phyloP scores from a whole-genome alignment of 139 green algal genomes.

The Dunaliella sp. region DNA sequence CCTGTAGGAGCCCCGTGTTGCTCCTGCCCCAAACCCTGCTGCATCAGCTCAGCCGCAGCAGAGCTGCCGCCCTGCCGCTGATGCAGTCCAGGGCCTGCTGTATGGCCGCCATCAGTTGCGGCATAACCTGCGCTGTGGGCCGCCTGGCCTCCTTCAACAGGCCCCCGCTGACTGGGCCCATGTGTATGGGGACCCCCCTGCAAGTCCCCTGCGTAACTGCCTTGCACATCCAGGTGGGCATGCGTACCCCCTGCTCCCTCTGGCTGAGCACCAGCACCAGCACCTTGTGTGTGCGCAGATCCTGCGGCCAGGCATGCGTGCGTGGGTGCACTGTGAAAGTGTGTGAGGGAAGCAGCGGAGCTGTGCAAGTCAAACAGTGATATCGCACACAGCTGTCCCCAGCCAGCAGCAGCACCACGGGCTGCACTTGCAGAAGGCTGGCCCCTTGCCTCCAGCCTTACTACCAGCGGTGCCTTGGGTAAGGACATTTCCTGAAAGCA shows the following conservation, averaged over 20 bases:
- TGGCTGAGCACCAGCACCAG: too few species aligned
- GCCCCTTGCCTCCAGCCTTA: not conserved
- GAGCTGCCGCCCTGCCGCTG: not conserved
- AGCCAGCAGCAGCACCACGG: too few species aligned
- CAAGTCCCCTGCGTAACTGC: not conserved
- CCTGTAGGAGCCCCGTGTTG: too few species aligned
- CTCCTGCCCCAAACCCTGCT: too few species aligned
- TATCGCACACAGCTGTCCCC: too few species aligned
- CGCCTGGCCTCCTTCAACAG: not conserved
- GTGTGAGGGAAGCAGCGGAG: not conserved
- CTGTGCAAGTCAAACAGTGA: not conserved
- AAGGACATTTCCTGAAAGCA: too few species aligned
- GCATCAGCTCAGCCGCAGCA: not conserved
- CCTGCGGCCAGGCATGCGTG: not conserved
- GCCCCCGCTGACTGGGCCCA: not conserved
- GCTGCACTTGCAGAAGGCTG: not conserved
- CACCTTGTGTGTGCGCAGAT: too few species aligned
- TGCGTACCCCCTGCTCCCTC: not conserved
- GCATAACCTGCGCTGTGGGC: not conserved
- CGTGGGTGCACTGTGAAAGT: not conserved
- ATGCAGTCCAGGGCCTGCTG: not conserved
- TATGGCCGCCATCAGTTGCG: not conserved
- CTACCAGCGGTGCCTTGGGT: too few species aligned
- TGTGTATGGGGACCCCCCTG: not conserved
- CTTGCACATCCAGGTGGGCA: not conserved